Conservation (phyloP, 495 filamentous ascomycete genomes). For the Aspergillus biplanus region DNA sequence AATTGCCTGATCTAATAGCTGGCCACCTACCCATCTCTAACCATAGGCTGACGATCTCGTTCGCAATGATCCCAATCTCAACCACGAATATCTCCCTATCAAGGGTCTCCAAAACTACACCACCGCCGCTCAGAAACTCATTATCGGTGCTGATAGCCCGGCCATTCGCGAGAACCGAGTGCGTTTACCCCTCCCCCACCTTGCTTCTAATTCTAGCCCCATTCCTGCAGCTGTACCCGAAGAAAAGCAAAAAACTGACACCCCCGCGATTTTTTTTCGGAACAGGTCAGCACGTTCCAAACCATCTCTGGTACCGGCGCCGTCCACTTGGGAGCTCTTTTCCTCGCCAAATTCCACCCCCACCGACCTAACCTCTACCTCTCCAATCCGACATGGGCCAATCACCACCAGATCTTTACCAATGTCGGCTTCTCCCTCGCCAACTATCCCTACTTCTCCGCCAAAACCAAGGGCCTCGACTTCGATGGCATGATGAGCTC, state of each 20-base stretch:
- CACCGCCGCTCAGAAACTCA: slow-evolving; percentile 83
- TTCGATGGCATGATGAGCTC: slow-evolving; percentile 81
- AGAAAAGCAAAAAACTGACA: slow-evolving; percentile 10
- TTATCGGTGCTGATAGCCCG: slow-evolving; percentile 78
- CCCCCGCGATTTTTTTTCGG: not conserved
- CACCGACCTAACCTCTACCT: slow-evolving; percentile 79
- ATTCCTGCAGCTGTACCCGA: not conserved
- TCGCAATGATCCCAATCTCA: slow-evolving; percentile 82
- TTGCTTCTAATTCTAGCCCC: slow-evolving; percentile 6
- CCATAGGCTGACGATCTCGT: slow-evolving; percentile 84
- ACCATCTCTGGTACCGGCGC: slow-evolving; percentile 65
- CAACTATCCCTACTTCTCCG: slow-evolving; percentile 91
- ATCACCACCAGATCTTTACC: slow-evolving; percentile 97
- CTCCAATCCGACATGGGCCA: slow-evolving; percentile 95
- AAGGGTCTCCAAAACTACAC: slow-evolving; percentile 85
- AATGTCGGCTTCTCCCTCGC: slow-evolving; percentile 82
- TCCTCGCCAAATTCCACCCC: slow-evolving; percentile 60
- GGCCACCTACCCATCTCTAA: slow-evolving; percentile 19
- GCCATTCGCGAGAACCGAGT: slow-evolving; percentile 85
- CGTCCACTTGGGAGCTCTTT: slow-evolving; percentile 59
- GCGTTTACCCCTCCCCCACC: slow-evolving; percentile 26
- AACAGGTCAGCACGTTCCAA: slow-evolving; percentile 57
- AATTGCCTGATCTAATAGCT: slow-evolving; percentile 10
- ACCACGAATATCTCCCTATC: slow-evolving; percentile 99
- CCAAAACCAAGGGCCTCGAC: slow-evolving; percentile 85